Evolutionary conservation across 2,329 filamentous ascomycete species (phyloP).

Genomic region (Sporothrix brasiliensis): DNA sequence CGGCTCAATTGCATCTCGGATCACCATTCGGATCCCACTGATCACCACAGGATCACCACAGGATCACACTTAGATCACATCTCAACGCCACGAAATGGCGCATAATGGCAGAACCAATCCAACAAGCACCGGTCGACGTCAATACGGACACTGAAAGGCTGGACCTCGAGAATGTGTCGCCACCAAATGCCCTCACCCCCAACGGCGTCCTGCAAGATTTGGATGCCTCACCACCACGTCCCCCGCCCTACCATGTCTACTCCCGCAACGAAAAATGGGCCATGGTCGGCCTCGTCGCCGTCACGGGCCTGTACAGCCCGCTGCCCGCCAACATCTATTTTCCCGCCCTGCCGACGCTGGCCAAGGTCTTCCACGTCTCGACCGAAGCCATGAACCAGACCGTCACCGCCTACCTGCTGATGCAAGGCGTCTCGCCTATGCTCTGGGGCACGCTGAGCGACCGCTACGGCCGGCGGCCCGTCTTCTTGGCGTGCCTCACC

Average conservation of each 20-base stretch:
- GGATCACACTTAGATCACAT: no score
- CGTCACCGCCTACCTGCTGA: conserved; percentile 42
- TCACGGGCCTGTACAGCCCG: conserved; percentile 41
- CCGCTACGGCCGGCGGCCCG: conserved; percentile 41
- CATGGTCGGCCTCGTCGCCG: conserved; percentile 39
- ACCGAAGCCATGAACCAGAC: conserved; percentile 42
- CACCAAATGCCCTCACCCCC: background rate
- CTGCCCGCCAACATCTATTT: conserved; percentile 45
- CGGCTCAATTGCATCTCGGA: no score
- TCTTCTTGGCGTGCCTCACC: conserved; percentile 41
- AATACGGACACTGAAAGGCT: background rate
- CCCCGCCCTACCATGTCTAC: conserved; percentile 38
- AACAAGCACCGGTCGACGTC: background rate
- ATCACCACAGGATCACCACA: no score
- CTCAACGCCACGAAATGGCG: background rate
- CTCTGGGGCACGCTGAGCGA: conserved; percentile 45
- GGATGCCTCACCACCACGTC: background rate
- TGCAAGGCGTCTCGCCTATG: conserved; percentile 44
- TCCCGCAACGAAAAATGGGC: conserved; percentile 39
- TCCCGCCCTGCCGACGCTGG: conserved; percentile 41
- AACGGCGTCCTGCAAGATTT: background rate
- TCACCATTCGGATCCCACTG: no score
- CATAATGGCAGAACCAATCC: background rate
- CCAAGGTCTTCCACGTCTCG: conserved; percentile 40
- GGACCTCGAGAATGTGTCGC: background rate